Base-by-base conservation (phyloP, 2,329 filamentous ascomycete species). In the Plenodomus biglobosus region DNA sequence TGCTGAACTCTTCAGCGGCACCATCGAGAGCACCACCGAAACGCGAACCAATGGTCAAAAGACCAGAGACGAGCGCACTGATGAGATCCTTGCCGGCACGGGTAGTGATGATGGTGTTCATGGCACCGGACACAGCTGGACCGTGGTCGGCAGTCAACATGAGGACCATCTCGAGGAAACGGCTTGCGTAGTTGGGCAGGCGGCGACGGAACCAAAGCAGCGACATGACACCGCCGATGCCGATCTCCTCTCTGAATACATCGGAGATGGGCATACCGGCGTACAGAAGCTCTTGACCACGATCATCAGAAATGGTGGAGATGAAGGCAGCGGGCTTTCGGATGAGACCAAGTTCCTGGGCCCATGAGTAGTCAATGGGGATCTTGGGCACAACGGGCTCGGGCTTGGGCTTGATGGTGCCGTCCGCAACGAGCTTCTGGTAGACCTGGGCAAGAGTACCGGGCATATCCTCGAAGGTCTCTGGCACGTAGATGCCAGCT, bases 51-150 rank as follows among this genome's bases (percentile, higher is more conserved):
- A 99, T 99, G 66, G 94, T 99, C 72, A 99, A 81, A 45, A 99
- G 88, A 90, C 94, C 94, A 67, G 89, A 89, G 48, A 99, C 94
- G 56, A 99, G 84, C 40, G 94, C 88, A 68, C 86, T 92, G 80
- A 99, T 97, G 64, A 99, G 80, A 74, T 99, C 94, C 84, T 99
- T 99, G 75, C 94, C 94, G 57, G 94, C 94, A 88, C 94, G 90
- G 52, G 94, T 99, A 56, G 94, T 99, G 75, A 99, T 97, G 75
- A 99, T 99, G 74, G 94, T 99, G 87, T 99, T 99, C 94, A 99
- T 99, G 76, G 94, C 94, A 84, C 94, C 94, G 66, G 94, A 99
- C 66, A 99, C 94, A 66, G 94, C 94, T 45, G 94, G 94, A 78
- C 94, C 94, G 85, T 99, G 94, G 73, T 99, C 94, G 67, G 94